phyloP scores from a whole-genome alignment of 2,329 filamentous ascomycete species.

The Colletotrichum sp. region DNA sequence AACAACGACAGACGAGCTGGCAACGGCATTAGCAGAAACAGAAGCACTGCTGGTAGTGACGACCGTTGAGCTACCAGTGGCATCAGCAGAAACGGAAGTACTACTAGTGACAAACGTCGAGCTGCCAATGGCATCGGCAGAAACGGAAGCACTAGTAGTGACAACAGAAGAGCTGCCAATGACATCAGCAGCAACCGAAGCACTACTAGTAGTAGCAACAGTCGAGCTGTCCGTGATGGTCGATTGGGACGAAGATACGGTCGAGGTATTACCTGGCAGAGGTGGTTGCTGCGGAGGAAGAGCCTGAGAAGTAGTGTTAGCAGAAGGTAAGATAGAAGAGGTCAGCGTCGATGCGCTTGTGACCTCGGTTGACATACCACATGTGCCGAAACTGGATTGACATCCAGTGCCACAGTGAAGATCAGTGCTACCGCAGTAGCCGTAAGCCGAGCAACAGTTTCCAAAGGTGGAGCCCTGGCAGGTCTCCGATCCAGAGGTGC shows the following conservation, averaged over 20 bases:
- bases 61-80: background rate
- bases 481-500: background rate
- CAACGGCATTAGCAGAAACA: background rate
- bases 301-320: background rate
- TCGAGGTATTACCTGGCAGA: background rate
- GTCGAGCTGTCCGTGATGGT: background rate
- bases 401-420: slow-evolving; percentile 22
- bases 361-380: slow-evolving; percentile 5
- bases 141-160: background rate
- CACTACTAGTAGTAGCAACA: background rate
- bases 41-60: background rate
- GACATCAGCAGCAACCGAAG: background rate
- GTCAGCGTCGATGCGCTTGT: background rate
- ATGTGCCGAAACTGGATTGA: slow-evolving; percentile 7
- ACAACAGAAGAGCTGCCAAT: background rate
- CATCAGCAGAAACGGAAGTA: background rate
- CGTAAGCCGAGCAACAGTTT: slow-evolving; percentile 24
- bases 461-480: slow-evolving; percentile 16
- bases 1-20: background rate
- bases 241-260: background rate
- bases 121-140: background rate
- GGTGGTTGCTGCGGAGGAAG: background rate
- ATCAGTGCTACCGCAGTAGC: slow-evolving; percentile 22
- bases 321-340: slow-evolving; percentile 2
- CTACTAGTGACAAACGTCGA: background rate